phyloP scores from a whole-genome alignment of 1,139 yeast species.

The Blastobotrys petasosporus region DNA sequence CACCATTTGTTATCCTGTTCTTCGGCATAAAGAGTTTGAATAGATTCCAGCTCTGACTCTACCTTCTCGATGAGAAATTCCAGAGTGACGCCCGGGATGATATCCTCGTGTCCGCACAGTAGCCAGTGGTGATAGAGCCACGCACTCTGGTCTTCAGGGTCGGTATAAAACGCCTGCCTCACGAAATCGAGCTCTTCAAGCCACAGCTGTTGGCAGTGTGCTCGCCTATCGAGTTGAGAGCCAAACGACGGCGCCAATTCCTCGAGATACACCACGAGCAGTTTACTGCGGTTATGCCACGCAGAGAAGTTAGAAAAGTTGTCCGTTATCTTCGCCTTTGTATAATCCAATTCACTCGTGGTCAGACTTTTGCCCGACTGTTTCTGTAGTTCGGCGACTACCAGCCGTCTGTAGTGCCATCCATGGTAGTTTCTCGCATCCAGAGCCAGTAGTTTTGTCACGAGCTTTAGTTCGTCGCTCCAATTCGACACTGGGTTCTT shows the following conservation, averaged over 20 bases:
- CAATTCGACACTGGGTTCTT: constrained; percentile 54
- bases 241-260: constrained; percentile 16
- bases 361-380: constrained; percentile 14
- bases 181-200: constrained; percentile 58
- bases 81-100: constrained; percentile 25
- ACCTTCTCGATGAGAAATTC: constrained; percentile 23
- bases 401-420: constrained; percentile 86
- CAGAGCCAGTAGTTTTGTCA: constrained; percentile 56
- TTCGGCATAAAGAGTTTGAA: constrained; percentile 34
- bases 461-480: constrained; percentile 62
- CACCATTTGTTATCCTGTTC: constrained; percentile 40
- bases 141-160: constrained; percentile 87
- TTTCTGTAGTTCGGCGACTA: constrained; percentile 50
- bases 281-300: constrained; percentile 83
- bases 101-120: constrained; percentile 49
- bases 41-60: constrained; percentile 28
- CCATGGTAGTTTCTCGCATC: constrained; percentile 91
- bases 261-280: constrained; percentile 45
- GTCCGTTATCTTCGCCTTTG: constrained; percentile 68
- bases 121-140: constrained; percentile 91
- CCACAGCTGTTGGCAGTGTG: constrained; percentile 34
- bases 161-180: constrained; percentile 83
- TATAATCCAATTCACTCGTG: constrained; percentile 60
- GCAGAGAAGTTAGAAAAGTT: constrained; percentile 93
- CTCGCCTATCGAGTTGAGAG: constrained; percentile 29